Conservation (phyloP, 441 rosid genomes). For the Gossypium davidsonii region DNA sequence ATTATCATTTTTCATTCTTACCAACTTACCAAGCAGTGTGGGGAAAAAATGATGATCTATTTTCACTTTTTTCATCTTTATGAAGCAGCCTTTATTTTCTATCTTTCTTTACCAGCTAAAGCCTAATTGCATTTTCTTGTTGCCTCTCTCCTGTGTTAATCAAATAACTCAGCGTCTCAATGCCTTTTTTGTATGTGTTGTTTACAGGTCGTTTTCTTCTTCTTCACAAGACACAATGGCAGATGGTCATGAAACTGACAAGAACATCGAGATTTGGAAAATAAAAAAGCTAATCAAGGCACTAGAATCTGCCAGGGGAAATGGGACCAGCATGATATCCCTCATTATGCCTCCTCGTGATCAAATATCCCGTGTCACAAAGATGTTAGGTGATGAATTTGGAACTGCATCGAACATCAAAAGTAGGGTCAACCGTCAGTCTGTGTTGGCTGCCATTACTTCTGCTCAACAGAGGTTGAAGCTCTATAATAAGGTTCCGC, state of each 20-base stretch:
- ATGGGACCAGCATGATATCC: conserved; percentile 87
- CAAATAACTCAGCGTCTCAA: neutral
- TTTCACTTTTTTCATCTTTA: too few relatives aligned
- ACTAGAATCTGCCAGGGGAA: conserved; percentile 74
- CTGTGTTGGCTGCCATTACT: conserved; percentile 78
- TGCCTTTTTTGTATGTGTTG: neutral
- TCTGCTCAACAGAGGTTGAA: conserved; percentile 85
- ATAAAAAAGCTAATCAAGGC: conserved; percentile 73
- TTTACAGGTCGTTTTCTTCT: neutral
- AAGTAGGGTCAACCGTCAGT: conserved; percentile 76
- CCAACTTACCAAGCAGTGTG: too few relatives aligned
- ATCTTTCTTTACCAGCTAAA: too few relatives aligned
- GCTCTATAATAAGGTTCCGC: conserved; percentile 79
- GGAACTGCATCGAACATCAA: conserved; percentile 83
- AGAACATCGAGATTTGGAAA: conserved; percentile 84
- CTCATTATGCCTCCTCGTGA: conserved; percentile 89
- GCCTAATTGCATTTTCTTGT: too few relatives aligned
- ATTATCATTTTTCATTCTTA: too few relatives aligned
- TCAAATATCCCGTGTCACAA: conserved; percentile 74
- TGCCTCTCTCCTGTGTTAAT: neutral
- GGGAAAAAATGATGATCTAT: too few relatives aligned
- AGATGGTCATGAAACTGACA: conserved; percentile 63
- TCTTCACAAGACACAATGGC: conserved; percentile 38
- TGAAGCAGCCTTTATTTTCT: too few relatives aligned
- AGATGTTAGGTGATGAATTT: conserved; percentile 83